Evolutionary conservation across 1,139 yeast species (phyloP), one percentile per base, ranked within the genome.

Genomic region (Hansenula anomala): DNA sequence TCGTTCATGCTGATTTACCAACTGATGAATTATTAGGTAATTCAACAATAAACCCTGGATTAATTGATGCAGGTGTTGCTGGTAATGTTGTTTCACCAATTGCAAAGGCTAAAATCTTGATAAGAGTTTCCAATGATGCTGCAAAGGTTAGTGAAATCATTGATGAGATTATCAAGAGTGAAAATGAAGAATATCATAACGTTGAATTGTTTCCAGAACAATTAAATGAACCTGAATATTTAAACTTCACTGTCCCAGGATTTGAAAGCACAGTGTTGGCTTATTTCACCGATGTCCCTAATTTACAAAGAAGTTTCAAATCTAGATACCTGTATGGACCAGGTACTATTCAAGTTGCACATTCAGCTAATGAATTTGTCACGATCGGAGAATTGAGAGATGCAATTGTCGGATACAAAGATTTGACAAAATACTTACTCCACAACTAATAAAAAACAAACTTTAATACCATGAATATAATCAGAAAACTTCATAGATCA

Each of bases 241-340:
- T 80, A 46, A 81, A 80, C 52, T 73, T 63, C 52, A 66, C 79
- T 13, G 79, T 81, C 6, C 77, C 80, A 10, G 88, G 86, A 0
- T 81, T 81, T 51, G 85, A 80, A 4, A 60, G 69, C 4, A 67
- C 73, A 28, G 64, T 70, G 13, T 67, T 78, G 45, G 75, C 83
- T 1, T 81, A 80, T 53, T 69, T 75, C 25, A 82, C 90, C 0
- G 90, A 82, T 51, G 69, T 81, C 38, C 86, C 87, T 4, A 69
- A 75, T 46, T 56, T 80, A 39, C 59, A 61, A n/a, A 63, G 63
- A 25, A 47, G 61, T 19, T 57, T 63, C 13, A 55, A 60, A 41
- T 30, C 37, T 10, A 61, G 78, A 46, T 80, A 75, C 50, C 60
- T 81, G 25, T 82, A 79, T 51, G 90, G 89, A 0, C 86, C 89